These are phyloP conservation scores for Solanum tacnaense DNA, from an alignment of 257 asterid species.

Conservation along the genomic window DNA sequence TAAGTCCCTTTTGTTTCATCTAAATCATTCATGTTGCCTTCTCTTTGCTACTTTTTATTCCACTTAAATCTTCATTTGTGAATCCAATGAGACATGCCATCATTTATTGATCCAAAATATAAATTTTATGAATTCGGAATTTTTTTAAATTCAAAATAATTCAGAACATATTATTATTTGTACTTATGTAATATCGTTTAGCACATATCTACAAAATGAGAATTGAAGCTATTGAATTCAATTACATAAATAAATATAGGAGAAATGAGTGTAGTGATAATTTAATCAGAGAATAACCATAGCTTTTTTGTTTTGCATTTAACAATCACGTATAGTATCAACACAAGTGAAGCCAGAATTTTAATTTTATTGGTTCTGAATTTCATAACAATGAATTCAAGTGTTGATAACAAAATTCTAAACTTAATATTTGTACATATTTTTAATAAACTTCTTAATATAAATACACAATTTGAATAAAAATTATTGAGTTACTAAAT, in stretches of 20 bases:
- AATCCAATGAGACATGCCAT: neutral
- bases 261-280: neutral
- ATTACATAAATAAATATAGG: neutral
- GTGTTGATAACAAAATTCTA: too few relatives aligned
- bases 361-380: too few relatives aligned
- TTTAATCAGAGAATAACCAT: neutral
- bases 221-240: too few relatives aligned
- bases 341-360: fast-evolving
- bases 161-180: neutral
- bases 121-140: neutral
- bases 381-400: too few relatives aligned
- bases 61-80: neutral
- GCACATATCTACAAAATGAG: neutral
- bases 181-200: neutral
- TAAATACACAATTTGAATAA: too few relatives aligned
- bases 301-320: neutral
- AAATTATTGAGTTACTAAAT: too few relatives aligned
- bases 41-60: neutral
- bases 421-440: too few relatives aligned
- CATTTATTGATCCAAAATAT: neutral
- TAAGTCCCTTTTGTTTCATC: neutral
- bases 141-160: too few relatives aligned
- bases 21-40: neutral
- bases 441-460: too few relatives aligned
- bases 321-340: neutral